Percentiles rank a stretch among this genome's conserved stretches.
Conservation (phyloP, 179 eudicot genomes). For the Silene coronaria region DNA sequence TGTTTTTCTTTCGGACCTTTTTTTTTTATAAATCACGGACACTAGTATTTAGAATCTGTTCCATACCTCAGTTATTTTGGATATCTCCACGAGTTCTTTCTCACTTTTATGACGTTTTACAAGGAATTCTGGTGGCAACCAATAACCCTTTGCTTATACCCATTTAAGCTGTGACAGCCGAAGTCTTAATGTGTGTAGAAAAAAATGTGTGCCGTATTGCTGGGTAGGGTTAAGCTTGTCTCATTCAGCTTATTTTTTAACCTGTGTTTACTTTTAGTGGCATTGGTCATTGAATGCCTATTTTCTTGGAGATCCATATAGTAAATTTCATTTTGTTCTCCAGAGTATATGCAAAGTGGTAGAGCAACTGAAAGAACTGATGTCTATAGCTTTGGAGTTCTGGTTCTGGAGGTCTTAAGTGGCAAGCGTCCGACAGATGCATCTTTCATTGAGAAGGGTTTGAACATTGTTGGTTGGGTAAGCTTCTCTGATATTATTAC, state of each 20-base stretch:
- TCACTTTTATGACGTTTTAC: neutral
- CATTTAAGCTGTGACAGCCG: neutral
- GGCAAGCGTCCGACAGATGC: conserved; percentile 99
- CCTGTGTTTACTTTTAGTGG: conserved; percentile 3
- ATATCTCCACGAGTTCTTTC: neutral
- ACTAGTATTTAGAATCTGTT: too few relatives aligned
- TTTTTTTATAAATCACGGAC: too few relatives aligned
- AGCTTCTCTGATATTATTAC: conserved; percentile 11
- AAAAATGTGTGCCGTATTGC: neutral
- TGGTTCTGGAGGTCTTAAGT: conserved; percentile 79
- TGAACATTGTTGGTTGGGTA: conserved; percentile 99
- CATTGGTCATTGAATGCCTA: neutral
- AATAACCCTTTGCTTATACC: neutral
- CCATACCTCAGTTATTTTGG: neutral
- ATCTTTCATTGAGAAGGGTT: conserved; percentile 93
- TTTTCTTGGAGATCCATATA: neutral
- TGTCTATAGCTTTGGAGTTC: conserved; percentile 95
- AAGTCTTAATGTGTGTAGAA: too few relatives aligned
- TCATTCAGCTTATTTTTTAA: conserved; percentile 6
- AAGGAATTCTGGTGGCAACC: neutral
- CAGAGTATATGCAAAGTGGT: conserved; percentile 99
- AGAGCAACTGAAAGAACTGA: conserved; percentile 97
- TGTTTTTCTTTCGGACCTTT: too few relatives aligned
- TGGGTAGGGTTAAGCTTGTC: conserved; percentile 5
- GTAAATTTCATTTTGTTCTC: conserved; percentile 13